Base-by-base conservation (phyloP, 78 protist species). In the Monosiga brevicollis region DNA sequence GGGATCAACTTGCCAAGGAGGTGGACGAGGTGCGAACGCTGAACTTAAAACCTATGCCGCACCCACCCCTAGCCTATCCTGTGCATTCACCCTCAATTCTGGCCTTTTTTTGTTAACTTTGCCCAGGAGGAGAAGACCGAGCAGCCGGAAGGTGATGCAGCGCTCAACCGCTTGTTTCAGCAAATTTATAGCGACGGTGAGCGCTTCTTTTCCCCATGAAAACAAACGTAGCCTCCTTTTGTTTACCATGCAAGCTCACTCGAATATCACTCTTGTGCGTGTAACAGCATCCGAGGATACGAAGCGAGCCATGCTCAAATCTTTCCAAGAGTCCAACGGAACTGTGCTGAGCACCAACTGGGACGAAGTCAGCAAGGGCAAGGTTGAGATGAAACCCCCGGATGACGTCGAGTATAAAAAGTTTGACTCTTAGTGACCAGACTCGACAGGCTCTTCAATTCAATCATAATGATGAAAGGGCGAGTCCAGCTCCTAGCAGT, bases 331-430 rank as follows among this genome's bases (percentile, higher is more conserved):
- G 83, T 37, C 80, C 70, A 91, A 87, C 70, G 96, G 96, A 39
- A 93, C 96, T 2, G 94, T 91, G 36, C 87, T 93, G 49, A 82
- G 90, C 77, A 93, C 96, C 43, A 91, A 93, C 88, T 93, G 96
- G 96, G 29, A 26, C 24, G 96, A 93, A 23, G 93, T 93, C 39
- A 90, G 91, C 38, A 35, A 34, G 49, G 42, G 54, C 22, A 73
- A 80, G 55, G 89, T 90, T 29, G 73, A 73, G 41, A 73, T 76
- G 1, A 36, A 80, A 43, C 86, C 91, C 3, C 93, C 93, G 0
- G 82, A 70, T 20, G 93, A 91, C n/a, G 76, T 88, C 81, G 88
- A 81, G 75, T 74, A 3, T 10, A 78, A 78, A 70, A 0, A 1
- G n/a, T 89, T 73, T 42, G 38, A 37, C 26, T n/a, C n/a, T n/a